These are phyloP conservation scores for Dictyostelium intermedium DNA, from an alignment of 78 protist species.

Conservation along the genomic window DNA sequence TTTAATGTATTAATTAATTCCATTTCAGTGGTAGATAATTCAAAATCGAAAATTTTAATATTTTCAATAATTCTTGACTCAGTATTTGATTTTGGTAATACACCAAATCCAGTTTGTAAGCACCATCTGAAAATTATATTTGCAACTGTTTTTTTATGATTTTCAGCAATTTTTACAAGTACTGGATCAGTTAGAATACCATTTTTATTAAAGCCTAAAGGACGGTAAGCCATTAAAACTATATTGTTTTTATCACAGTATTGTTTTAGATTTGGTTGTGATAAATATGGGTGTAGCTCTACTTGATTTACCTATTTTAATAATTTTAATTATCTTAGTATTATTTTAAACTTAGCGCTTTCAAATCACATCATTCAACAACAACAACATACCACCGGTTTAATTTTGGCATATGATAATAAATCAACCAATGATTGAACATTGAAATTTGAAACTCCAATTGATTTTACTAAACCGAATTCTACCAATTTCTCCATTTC, in stretches of 20 bases:
- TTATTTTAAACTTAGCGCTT: too few relatives aligned
- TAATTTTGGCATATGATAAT: not conserved
- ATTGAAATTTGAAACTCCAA: conserved; percentile 80
- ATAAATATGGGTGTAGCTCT: conserved; percentile 46
- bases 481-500: conserved; percentile 61
- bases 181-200: not conserved
- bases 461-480: conserved; percentile 23
- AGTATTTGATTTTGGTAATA: conserved; percentile 57
- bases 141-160: not conserved
- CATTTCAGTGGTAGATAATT: not conserved
- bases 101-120: not conserved
- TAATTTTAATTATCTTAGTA: not conserved
- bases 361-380: too few relatives aligned
- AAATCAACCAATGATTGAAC: conserved; percentile 16
- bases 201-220: conserved; percentile 18
- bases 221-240: conserved; percentile 26
- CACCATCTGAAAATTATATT: conserved; percentile 1
- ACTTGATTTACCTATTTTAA: conserved; percentile 47
- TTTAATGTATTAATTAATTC: not conserved
- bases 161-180: not conserved
- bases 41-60: conserved; percentile 2
- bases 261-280: not conserved
- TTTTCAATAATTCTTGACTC: conserved; percentile 47
- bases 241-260: conserved; percentile 19
- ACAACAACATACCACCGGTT: conserved; percentile 52